phyloP scores from a whole-genome alignment of 1,139 yeast species.

The Candida mesenterica region DNA sequence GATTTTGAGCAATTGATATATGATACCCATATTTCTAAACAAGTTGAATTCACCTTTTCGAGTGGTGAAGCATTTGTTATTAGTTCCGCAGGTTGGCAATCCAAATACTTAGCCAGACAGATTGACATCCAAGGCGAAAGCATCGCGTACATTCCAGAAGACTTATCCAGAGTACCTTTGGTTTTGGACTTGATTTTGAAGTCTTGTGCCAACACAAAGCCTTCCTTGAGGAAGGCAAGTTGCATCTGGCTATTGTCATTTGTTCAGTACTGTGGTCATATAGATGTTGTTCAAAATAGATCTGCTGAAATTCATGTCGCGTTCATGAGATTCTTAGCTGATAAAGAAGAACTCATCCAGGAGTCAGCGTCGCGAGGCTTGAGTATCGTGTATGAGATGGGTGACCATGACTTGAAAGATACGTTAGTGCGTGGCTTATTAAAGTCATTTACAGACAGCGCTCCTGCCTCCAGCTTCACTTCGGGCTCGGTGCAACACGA shows the following conservation, averaged over 20 bases:
- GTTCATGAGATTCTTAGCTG: slow-evolving; percentile 74
- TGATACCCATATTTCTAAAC: slow-evolving; percentile 64
- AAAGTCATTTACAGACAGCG: slow-evolving; percentile 73
- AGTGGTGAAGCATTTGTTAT: slow-evolving; percentile 83
- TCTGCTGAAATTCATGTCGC: slow-evolving; percentile 63
- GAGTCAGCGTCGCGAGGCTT: slow-evolving; percentile 92
- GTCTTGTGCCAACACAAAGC: slow-evolving; percentile 65
- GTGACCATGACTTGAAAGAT: slow-evolving; percentile 67
- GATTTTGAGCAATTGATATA: slow-evolving; percentile 47
- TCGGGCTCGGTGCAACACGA: slow-evolving; percentile 76
- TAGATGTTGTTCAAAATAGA: slow-evolving; percentile 38
- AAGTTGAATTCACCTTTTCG: slow-evolving; percentile 70
- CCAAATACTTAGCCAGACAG: slow-evolving; percentile 51
- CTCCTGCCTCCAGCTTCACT: slow-evolving; percentile 46
- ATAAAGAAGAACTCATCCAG: slow-evolving; percentile 79
- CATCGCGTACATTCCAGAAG: slow-evolving; percentile 18
- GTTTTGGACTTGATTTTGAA: slow-evolving; percentile 50
- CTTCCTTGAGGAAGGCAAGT: slow-evolving; percentile 68
- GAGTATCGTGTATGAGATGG: slow-evolving; percentile 76
- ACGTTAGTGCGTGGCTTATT: slow-evolving; percentile 73
- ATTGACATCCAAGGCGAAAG: slow-evolving; percentile 48
- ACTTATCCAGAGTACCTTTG: slow-evolving; percentile 25
- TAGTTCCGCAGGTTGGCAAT: slow-evolving; percentile 74
- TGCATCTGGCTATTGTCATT: slow-evolving; percentile 86
- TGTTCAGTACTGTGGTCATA: slow-evolving; percentile 67